Base-by-base conservation (phyloP, 108 stramenopile genomes). In the Cyclotella cryptica region DNA sequence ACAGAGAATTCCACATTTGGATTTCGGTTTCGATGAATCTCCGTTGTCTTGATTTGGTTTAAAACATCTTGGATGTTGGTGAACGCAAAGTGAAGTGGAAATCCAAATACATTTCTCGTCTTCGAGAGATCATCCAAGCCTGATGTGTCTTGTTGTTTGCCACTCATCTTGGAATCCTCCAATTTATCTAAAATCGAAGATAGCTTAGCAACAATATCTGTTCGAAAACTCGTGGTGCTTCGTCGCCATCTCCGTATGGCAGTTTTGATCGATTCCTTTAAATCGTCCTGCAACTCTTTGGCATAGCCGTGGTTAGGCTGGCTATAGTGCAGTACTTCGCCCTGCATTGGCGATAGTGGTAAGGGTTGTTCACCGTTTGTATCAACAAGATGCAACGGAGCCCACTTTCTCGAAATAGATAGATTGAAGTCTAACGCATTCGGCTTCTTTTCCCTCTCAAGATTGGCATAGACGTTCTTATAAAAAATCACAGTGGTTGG, bases 161-260 rank as follows among this genome's bases (percentile, higher is more conserved):
- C 79, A 11, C 53, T 55, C 39, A 72, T 30, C 45, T 75, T 84
- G 10, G 74, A 42, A 0, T 65, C 43, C 52, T 83, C 81, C 24
- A 72, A 21, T 52, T 69, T 74, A 11, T 84, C 84, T 43, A 84
- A 30, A 35, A 75, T 70, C 5, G 28, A 74, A 52, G 63, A 24
- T 11, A 80, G 59, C 74, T 75, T 79, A n/a, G 43, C 52, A 45
- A 54, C 61, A 47, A 74, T 49, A 65, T 84, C 84, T 42, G 71
- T 21, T 28, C 79, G 49, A 61, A 84, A 84, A 39, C 79, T 70
- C 26, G 84, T 84, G 22, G 84, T 57, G 1, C 30, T 65, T 49
- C 78, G 53, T 52, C 84, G 57, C 84, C 84, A 84, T 41, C 68
- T 75, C 42, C 84, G 77, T 14, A 84, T 75, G 40, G 74, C 58